phyloP scores from a whole-genome alignment of 208 protist genomes.

The Leishmania guyanensis region DNA sequence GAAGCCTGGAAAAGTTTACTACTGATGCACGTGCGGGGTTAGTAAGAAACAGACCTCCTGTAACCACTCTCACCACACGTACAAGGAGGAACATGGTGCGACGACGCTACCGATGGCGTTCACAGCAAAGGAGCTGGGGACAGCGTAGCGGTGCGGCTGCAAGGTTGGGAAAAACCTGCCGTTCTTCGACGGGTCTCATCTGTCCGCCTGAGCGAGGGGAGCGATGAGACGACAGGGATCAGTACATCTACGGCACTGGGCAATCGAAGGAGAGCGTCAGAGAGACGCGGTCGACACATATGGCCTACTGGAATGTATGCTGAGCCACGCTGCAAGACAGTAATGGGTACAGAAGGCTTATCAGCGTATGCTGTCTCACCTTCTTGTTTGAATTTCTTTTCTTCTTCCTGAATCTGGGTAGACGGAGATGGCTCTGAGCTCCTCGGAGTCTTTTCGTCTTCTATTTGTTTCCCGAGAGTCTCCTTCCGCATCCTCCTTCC shows the following conservation, averaged over 20 bases:
- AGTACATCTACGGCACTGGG: neutral
- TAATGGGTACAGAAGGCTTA: neutral
- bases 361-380: neutral
- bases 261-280: neutral
- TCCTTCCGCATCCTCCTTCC: slow-evolving; percentile 8
- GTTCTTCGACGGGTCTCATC: neutral
- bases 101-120: neutral
- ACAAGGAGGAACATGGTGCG: neutral
- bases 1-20: neutral
- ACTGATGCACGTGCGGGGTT: neutral
- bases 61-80: neutral
- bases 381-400: neutral
- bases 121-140: neutral
- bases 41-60: neutral
- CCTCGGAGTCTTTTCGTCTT: neutral
- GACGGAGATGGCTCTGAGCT: neutral
- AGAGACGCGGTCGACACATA: neutral
- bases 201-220: neutral
- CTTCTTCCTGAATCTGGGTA: neutral
- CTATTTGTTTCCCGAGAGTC: neutral
- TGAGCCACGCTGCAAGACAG: neutral
- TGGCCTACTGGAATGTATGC: neutral
- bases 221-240: neutral
- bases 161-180: neutral
- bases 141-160: slow-evolving; percentile 1